These are phyloP conservation scores for Irineochytrium annulatum DNA, from an alignment of 192 early-diverging fungal species.

Conservation along the genomic window DNA sequence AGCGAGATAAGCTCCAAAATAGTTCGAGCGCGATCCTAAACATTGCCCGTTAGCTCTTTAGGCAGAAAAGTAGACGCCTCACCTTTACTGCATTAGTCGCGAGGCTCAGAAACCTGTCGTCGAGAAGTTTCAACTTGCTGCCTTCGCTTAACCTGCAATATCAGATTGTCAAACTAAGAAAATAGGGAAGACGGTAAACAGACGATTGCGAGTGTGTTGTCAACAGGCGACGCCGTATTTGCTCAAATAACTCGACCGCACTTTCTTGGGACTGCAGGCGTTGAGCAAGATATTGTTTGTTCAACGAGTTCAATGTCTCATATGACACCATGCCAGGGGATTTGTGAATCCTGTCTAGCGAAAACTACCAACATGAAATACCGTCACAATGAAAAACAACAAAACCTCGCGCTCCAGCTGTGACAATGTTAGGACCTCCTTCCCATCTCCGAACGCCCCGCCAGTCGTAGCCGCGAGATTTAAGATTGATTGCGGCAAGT, in stretches of 20 bases:
- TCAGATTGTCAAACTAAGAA: too few species aligned
- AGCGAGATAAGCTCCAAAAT: background rate
- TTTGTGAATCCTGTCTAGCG: slow-evolving; percentile 54
- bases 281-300: slow-evolving; percentile 60
- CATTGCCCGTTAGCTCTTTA: background rate
- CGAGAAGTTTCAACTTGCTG: too few species aligned
- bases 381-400: background rate
- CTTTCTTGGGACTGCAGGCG: slow-evolving; percentile 14
- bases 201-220: too few species aligned
- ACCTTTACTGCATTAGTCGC: background rate
- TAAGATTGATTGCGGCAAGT: slow-evolving; percentile 75
- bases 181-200: too few species aligned
- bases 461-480: slow-evolving; percentile 87
- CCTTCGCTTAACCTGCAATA: too few species aligned
- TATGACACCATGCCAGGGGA: slow-evolving; percentile 59
- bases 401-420: slow-evolving; percentile 52
- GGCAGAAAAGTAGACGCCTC: background rate
- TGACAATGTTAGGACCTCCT: slow-evolving; percentile 64
- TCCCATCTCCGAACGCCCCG: slow-evolving; percentile 59
- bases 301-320: slow-evolving; percentile 71
- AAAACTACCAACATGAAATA: slow-evolving; percentile 45
- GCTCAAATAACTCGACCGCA: too few species aligned
- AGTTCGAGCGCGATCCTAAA: slow-evolving; percentile 1
- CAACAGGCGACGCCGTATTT: too few species aligned
- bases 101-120: too few species aligned